Base-by-base conservation (phyloP, 179 eudicot genomes). In the Actinidia polygama region DNA sequence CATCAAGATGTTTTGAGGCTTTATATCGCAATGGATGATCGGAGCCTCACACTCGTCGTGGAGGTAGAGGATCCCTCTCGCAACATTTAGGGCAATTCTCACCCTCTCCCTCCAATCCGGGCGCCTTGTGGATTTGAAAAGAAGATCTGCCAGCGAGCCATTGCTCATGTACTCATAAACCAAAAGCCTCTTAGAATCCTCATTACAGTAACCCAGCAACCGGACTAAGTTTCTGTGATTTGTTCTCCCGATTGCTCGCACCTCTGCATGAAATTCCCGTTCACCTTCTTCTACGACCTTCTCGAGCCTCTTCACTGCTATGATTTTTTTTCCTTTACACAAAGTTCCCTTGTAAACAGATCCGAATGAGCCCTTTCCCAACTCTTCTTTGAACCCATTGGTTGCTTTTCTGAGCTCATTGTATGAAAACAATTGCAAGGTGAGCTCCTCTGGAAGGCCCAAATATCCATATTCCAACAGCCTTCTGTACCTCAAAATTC, bases 21-120 rank as follows among this genome's bases (percentile, higher is more conserved):
- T 89, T 64, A 90, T 87, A 49, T 89, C 93, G 19, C 91, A 89
- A 59, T 91, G 93, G 21, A 91, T 88, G 55, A 91, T 88, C 79
- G 81, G 88, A 23, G 84, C 77, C 63, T 26, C 78, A 81, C 93
- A 91, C 82, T 91, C 93, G 55, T 88, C 88, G 19, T 90, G 91
- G 67, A 90, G 75, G 75, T 90, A 90, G 47, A 80, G 47, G 4
- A 90, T 75, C 12, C 90, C 93, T 40, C 76, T 85, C 1, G 90
- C 91, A 46, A 86, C 77, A 26, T 87, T 91, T 8, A 72, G 24
- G 26, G 85, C 81, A 54, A 88, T 71, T 15, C 74, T 44, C 36
- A 77, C 73, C 75, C 92, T 83, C 8, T 57, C 70, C 4, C 3
- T 44, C 93, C 93, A 90, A 50, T 73, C 79, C 2, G 89, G 90